A percentile compares a stretch with the other conserved stretches of the same genome.
Evolutionary conservation across 352 stramenopile genomes (phyloP).

Genomic region (Pythium phragmiticola): DNA sequence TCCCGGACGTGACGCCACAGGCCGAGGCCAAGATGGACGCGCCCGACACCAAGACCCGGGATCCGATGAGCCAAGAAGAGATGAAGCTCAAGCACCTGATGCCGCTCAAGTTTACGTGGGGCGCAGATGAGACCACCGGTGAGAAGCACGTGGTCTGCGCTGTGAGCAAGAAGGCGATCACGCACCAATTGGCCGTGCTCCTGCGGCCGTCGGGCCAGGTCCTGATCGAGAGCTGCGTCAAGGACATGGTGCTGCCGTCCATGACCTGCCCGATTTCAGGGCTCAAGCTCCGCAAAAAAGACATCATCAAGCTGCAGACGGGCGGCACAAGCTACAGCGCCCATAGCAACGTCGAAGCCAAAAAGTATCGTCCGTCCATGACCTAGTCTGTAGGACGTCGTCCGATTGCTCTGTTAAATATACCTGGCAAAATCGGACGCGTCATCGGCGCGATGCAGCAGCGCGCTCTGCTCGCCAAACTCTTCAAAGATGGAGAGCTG

Average conservation of each 20-base stretch:
- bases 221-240: constrained; percentile 75
- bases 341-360: constrained; percentile 84
- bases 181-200: constrained; percentile 73
- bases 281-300: constrained; percentile 85
- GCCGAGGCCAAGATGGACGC: constrained; percentile 48
- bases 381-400: constrained; percentile 28
- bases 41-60: constrained; percentile 70
- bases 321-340: constrained; percentile 80
- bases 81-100: constrained; percentile 89
- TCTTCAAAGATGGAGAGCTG: constrained; percentile 34
- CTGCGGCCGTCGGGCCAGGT: constrained; percentile 77
- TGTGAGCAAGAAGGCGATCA: constrained; percentile 83
- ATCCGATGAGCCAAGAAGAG: constrained; percentile 80
- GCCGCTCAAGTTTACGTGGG: constrained; percentile 84
- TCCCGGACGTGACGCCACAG: constrained; percentile 76
- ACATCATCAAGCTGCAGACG: constrained; percentile 76
- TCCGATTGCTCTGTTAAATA: constrained; percentile 35
- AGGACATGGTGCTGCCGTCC: constrained; percentile 80
- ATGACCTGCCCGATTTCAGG: constrained; percentile 86
- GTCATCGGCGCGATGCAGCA: constrained; percentile 35
- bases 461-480: constrained; percentile 45
- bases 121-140: constrained; percentile 28
- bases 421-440: constrained; percentile 49
- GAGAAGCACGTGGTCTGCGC: constrained; percentile 60
- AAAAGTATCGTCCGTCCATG: constrained; percentile 85